Evolutionary conservation across 140 eudicot species (phyloP).

Genomic region (Erigeron philadelphicus): DNA sequence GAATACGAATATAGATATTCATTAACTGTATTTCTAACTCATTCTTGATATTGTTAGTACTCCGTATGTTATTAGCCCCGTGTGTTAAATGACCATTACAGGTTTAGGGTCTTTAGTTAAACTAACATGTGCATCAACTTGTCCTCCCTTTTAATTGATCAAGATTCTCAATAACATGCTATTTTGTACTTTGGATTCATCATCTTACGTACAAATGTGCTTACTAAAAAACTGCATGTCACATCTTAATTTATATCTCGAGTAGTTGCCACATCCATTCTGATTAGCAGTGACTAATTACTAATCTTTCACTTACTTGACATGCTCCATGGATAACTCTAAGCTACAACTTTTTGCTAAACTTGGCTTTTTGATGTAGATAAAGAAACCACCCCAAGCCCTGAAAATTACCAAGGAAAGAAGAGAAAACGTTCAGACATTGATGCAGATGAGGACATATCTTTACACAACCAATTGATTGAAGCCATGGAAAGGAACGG

Average conservation of each 20-base stretch:
- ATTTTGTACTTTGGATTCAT: not conserved
- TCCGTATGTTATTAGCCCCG: not conserved
- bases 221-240: conserved; percentile 2
- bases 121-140: not conserved
- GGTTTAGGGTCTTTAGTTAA: too few relatives aligned
- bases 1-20: not conserved
- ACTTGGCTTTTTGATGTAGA: conserved; percentile 1
- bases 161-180: not conserved
- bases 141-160: not conserved
- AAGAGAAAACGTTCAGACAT: conserved; percentile 48
- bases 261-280: conserved; percentile 18
- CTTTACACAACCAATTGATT: conserved; percentile 46
- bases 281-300: not conserved
- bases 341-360: too few relatives aligned
- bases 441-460: conserved; percentile 26
- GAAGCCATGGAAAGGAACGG: conserved; percentile 74
- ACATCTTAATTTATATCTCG: conserved; percentile 3
- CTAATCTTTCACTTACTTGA: not conserved
- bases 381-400: conserved; percentile 29
- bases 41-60: not conserved
- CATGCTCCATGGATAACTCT: not conserved
- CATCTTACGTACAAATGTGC: not conserved
- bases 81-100: too few relatives aligned
- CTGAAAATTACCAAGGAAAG: conserved; percentile 38
- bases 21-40: not conserved